Evolutionary conservation across 2,329 filamentous ascomycete species (phyloP).

Genomic region (Sporothrix brunneoviolacea): DNA sequence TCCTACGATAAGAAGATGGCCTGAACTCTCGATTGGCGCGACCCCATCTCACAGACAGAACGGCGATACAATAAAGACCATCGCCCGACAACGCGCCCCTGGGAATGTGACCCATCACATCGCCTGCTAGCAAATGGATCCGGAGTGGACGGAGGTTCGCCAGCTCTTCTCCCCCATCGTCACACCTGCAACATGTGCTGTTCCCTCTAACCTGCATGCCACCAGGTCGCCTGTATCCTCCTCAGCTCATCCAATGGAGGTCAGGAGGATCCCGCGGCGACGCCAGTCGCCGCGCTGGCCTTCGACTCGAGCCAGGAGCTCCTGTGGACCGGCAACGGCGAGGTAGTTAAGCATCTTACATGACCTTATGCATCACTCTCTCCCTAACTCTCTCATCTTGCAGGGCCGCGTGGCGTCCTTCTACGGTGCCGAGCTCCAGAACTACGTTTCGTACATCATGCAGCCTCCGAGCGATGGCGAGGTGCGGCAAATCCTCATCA

Average conservation of each 20-base stretch:
- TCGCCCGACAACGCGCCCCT: no score
- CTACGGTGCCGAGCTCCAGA: constrained; percentile 74
- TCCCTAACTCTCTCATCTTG: not conserved
- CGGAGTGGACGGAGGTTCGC: constrained; percentile 20
- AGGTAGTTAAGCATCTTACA: constrained; percentile 4
- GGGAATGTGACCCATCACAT: constrained; percentile 15
- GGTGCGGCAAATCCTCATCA: constrained; percentile 83
- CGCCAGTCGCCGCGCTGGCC: constrained; percentile 69
- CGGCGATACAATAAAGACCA: no score
- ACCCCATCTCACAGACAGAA: no score
- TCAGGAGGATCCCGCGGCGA: constrained; percentile 56
- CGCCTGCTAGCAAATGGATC: constrained; percentile 18
- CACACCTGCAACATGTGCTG: no score
- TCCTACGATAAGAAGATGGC: no score
- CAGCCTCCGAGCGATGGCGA: constrained; percentile 67
- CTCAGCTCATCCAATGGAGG: constrained; percentile 64
- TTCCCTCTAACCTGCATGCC: no score
- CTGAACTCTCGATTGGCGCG: no score
- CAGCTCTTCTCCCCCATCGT: not conserved
- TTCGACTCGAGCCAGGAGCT: constrained; percentile 89
- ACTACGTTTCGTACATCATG: constrained; percentile 84
- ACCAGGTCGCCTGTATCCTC: constrained; percentile 70
- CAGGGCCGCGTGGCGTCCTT: constrained; percentile 87
- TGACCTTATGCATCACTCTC: no score
- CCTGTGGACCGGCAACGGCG: constrained; percentile 64